Evolutionary conservation across 306 rosid genomes (phyloP), one percentile per base, ranked within the genome.

Genomic region (Comarum palustre): DNA sequence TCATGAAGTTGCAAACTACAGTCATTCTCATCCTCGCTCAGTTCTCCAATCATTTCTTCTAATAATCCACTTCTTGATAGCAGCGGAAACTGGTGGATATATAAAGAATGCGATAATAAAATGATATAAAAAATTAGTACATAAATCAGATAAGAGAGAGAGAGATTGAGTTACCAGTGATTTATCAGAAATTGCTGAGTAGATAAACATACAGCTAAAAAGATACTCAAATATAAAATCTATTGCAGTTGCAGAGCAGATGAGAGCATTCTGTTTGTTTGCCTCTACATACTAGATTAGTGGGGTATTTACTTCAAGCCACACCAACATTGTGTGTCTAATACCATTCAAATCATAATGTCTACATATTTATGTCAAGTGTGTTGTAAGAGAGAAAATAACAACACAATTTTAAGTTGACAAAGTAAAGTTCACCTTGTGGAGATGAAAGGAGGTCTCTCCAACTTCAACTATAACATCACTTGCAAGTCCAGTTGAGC

Each of bases 381-480:
- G 67, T 70, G 38, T 24, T 45, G n/a, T 13, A 32, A 64, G 43
- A 72, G 66, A 20, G 7, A 8, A 72, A 66, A 0, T 8, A 46
- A 57, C 43, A 69, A 43, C 60, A 47, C 10, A 46, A 45, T 54
- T 77, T 5, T 31, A 66, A 12, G 52, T 63, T 60, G 66, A 55
- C 55, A 19, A 65, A 73, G 71, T 25, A 77, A 78, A 73, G 32
- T 66, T 61, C 36, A 90, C 98, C 97, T 90, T 93, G 82, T 93
- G 98, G 73, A 93, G 96, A 87, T 86, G 93, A 79, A 93, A 93
- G 55, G 83, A 82, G n/a, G 73, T 79, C 15, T 83, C 90, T 14
- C 92, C 92, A 78, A 90, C 86, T 86, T 93, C 96, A 87, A 90
- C 73, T 68, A 85, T 77, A 52, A 93, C 81, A 77, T 93, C 98